Evolutionary conservation across 129 eudicot genomes (phyloP).

Genomic region (Rutidosis leptorrhynchoides): DNA sequence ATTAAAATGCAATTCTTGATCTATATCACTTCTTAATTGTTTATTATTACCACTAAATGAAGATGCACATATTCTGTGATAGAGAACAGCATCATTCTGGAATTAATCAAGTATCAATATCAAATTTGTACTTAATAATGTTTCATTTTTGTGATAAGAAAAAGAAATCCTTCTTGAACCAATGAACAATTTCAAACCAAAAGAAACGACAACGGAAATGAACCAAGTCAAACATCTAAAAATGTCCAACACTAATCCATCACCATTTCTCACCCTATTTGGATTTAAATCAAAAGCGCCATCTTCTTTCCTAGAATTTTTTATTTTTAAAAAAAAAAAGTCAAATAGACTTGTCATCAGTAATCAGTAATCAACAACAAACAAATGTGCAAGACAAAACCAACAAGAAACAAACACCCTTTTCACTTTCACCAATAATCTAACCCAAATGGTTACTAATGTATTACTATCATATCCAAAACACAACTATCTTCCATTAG

Average conservation of each 20-base stretch:
- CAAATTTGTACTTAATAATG: slow-evolving; percentile 29
- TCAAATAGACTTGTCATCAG: slow-evolving; percentile 32
- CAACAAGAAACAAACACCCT: slow-evolving; percentile 25
- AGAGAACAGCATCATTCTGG: slow-evolving; percentile 21
- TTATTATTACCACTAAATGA: too few relatives aligned
- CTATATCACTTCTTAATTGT: too few relatives aligned
- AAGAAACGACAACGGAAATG: slow-evolving; percentile 28
- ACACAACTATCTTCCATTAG: slow-evolving; percentile 29
- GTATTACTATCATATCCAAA: slow-evolving; percentile 15
- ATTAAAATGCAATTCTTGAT: not conserved
- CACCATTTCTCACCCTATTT: too few relatives aligned
- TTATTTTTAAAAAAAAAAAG: too few relatives aligned
- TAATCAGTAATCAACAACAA: too few relatives aligned
- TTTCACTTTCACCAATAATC: slow-evolving; percentile 39
- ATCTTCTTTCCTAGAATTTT: slow-evolving; percentile 20
- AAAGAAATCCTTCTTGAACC: slow-evolving; percentile 15
- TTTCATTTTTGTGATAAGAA: slow-evolving; percentile 25
- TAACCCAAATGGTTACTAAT: slow-evolving; percentile 16
- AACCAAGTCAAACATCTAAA: slow-evolving; percentile 31
- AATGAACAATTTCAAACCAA: too few relatives aligned
- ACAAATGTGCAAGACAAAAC: slow-evolving; percentile 35
- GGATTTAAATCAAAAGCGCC: slow-evolving; percentile 16
- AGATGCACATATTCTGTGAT: too few relatives aligned
- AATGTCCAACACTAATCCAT: slow-evolving; percentile 18
- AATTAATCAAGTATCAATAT: slow-evolving; percentile 30